Base-by-base conservation (phyloP, 352 stramenopile species). In the Globisporangium solare region DNA sequence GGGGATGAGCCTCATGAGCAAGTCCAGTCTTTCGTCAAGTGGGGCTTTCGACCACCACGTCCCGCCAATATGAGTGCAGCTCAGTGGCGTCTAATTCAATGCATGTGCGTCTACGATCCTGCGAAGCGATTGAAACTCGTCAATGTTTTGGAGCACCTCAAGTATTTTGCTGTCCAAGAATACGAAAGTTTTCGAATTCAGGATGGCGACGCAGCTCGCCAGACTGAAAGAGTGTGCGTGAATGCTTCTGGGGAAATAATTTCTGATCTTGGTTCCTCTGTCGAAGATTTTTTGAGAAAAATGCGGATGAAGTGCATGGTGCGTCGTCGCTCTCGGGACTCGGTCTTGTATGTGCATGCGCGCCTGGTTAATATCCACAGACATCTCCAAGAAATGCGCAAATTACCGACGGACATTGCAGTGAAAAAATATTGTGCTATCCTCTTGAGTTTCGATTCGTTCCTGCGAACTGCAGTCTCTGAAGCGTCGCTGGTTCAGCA, bases 261-360 rank as follows among this genome's bases (percentile, higher is more conserved):
- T 0, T 2, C 40, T 17, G 51, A 57, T 21, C 46, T 54, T 10
- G 21, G 45, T 14, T 21, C 35, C 2, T 48, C 54, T 10, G 13
- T 54, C 21, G 46, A 60, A 7, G 46, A 54, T 8, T 60, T 60
- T 18, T 47, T 60, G 20, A 6, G 37, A 2, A 52, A 46, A 20
- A 22, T 60, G 6, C 54, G 32, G 18, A 18, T 39, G n/a, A 60
- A 60, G n/a, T 52, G 54, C 54, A 22, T 60, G 46, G 17, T 54
- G 11, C 41, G 46, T 6, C 47, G 35, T 18, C 41, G 22, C 37
- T 21, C 45, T 5, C 35, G 37, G 6, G 22, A 45, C 8, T 60
- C 54, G 17, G 54, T 54, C 17, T 22, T 60, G 10, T 54, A 60
- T 45, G 47, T 60, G 6, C 54, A 54, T n/a, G 37, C 54, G 17